Evolutionary conservation across 169 alveolate genomes (phyloP), one percentile per base, ranked within the genome.

Genomic region (Cryptosporidium muris): DNA sequence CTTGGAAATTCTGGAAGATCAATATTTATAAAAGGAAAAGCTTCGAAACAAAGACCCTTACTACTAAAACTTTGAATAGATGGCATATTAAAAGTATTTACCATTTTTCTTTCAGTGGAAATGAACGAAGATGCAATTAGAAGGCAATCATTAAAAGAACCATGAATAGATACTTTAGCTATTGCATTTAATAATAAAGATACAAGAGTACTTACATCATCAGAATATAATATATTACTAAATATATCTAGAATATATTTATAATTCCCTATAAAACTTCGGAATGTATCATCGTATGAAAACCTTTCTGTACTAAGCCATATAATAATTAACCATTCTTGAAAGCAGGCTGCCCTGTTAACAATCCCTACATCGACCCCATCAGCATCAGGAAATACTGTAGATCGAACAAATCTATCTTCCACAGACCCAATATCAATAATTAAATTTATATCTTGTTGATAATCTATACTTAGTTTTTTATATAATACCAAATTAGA

Each of bases 271-370:
- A 66, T 7, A 2, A 66, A 38, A 3, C n/a, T 34, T n/a, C 37
- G 16, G 25, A 66, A 11, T 6, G 40, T 7, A 8, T 58, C 58
- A 43, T 66, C 81, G 38, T 65, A 37, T 40, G 37, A 34, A 0
- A 66, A 37, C 3, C 36, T 45, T 36, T 54, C 36, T 1, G 38
- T 25, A 4, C 12, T 12, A 0, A 43, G 66, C 81, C 81, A 66
- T 1, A 66, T 16, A 9, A 51, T 48, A 53, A 66, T 66, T 4
- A 66, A 16, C 81, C 81, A 66, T 16, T 66, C 81, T 40, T 65
- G 51, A 47, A 66, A 66, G 2, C 38, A 6, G 5, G 54, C 81
- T 66, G 81, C 81, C 14, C 81, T 14, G 36, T 66, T 66, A 16
- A 66, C 3, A 16, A 66, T 60, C 2, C 16, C 14, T 1, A 66